These are phyloP conservation scores for Phytophthora nicotianae DNA, from an alignment of 352 stramenopile species.

Conservation along the genomic window DNA sequence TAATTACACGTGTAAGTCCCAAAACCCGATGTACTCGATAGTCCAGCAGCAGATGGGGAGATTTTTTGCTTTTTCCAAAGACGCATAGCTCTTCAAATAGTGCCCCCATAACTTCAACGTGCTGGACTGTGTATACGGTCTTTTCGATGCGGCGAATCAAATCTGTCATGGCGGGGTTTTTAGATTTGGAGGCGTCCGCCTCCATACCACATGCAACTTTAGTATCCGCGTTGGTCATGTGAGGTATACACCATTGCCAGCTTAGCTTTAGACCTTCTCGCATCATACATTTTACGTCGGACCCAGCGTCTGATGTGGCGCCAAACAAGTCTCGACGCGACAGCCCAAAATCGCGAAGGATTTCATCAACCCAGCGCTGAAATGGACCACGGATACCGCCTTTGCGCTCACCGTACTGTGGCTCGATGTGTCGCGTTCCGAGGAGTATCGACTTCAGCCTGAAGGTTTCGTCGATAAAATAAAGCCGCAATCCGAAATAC, in stretches of 20 bases:
- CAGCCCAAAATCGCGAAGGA: slow-evolving; percentile 12
- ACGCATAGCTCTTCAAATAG: background rate
- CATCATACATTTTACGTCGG: slow-evolving; percentile 19
- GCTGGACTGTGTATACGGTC: background rate
- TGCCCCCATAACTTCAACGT: background rate
- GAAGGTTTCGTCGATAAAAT: slow-evolving; percentile 12
- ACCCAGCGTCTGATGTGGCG: background rate
- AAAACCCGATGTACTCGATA: background rate
- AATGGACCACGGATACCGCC: slow-evolving; percentile 8
- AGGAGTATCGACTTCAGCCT: slow-evolving; percentile 6
- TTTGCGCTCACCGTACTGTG: slow-evolving; percentile 9
- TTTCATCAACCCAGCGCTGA: slow-evolving; percentile 8
- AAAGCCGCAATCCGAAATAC: slow-evolving; percentile 5
- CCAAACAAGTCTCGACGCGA: background rate
- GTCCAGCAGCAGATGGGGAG: background rate
- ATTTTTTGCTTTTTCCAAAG: background rate
- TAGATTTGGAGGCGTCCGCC: background rate
- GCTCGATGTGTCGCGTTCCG: slow-evolving; percentile 17
- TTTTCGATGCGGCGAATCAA: background rate
- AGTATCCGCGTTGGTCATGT: slow-evolving; percentile 13
- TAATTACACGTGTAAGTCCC: background rate
- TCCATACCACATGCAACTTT: slow-evolving; percentile 10
- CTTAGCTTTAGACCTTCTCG: background rate
- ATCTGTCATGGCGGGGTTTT: background rate
- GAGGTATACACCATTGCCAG: slow-evolving; percentile 3